Percentiles rank a stretch among this genome's conserved stretches.
phyloP scores from a whole-genome alignment of 2,329 filamentous ascomycete genomes.

The Fusarium verticillioides region DNA sequence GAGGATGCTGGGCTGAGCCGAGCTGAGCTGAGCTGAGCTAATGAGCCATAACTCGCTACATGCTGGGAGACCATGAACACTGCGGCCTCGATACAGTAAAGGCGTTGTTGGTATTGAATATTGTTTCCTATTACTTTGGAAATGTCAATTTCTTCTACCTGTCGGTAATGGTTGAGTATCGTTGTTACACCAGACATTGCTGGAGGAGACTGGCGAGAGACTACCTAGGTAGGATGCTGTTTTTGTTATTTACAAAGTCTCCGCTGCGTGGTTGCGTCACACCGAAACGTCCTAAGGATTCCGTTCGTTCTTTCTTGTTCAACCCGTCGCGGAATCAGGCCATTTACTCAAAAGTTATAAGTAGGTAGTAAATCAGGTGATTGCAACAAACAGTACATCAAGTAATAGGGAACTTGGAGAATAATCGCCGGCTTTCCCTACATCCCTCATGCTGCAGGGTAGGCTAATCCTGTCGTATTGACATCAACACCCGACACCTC shows the following conservation, averaged over 20 bases:
- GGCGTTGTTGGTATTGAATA: background rate
- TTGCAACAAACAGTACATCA: background rate
- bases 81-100: background rate
- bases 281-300: background rate
- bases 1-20: background rate
- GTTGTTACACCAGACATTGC: background rate
- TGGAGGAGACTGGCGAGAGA: background rate
- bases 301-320: background rate
- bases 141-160: background rate
- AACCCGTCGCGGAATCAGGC: background rate
- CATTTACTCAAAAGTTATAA: background rate
- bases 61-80: background rate
- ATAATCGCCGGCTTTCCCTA: background rate
- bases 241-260: background rate
- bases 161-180: background rate
- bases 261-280: slow-evolving; percentile 15
- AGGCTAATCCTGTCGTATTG: too few species aligned
- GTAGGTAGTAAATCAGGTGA: background rate
- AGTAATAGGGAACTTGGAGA: background rate
- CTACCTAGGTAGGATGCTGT: background rate
- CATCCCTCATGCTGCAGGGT: background rate
- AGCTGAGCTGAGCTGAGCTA: slow-evolving; percentile 3
- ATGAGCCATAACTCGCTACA: background rate
- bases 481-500: background rate
- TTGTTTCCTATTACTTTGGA: background rate